Evolutionary conservation across 495 filamentous ascomycete genomes (phyloP), one percentile per base, ranked within the genome.

Genomic region (Recurvomyces mirabilis): DNA sequence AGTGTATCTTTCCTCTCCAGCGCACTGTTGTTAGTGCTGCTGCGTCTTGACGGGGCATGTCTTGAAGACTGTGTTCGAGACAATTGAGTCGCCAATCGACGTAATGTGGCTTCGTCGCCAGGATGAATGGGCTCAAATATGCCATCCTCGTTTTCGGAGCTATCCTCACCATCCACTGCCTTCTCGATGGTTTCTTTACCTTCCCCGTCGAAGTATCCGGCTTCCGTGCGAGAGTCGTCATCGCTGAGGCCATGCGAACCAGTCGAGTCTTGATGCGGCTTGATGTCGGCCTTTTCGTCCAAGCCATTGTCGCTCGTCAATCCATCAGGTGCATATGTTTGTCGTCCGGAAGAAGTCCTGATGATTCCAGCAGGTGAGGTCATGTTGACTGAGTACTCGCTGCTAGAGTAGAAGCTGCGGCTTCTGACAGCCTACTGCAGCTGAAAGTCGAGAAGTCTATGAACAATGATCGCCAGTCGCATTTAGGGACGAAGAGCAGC

Each of bases 1-100:
- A 52, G 19, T n/a, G 49, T 49, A 23, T 43, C 36, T 20, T 29
- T 31, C 20, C 39, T 24, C 23, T 43, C 38, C 14, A 49, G 31
- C 9, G 21, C 38, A 22, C 12, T 31, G 37, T 15, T 29, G 5
- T 17, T 19, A 12, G 37, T 25, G n/a, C 15, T 36, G 30, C 37
- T 31, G 3, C 20, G 11, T 5, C 26, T 21, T 13, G 19, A 20
- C 34, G 37, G 33, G 22, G 39, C 22, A 5, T 34, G 28, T 19
- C n/a, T n/a, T n/a, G n/a, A n/a, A n/a, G 46, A 48, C 25, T 40
- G 35, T 5, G 25, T 22, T 3, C 38, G 26, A 3, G 46, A 49
- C 5, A 37, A 15, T 17, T 46, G 30, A 26, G 31, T 19, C 4
- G 46, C 46, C 19, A 49, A 15, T 26, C 33, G 3, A 18, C 19